Base-by-base conservation (phyloP, 345 rosid genomes). In the Reutealis trisperma region DNA sequence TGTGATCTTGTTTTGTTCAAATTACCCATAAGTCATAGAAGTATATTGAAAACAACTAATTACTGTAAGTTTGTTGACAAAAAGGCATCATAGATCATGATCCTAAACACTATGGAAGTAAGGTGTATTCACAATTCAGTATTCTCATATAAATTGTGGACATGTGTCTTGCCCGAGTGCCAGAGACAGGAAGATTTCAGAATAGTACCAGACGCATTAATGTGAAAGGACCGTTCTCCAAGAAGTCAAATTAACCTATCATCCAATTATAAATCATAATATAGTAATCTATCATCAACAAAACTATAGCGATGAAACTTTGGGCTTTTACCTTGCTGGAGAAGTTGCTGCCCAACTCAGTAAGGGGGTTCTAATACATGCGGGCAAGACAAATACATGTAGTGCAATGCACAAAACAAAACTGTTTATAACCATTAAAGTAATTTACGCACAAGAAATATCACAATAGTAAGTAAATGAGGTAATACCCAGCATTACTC, bases 401-500 rank as follows among this genome's bases (percentile, higher is more conserved):
- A 30, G 15, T 11, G 30, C 27, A 54, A 34, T 11, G 52, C 12
- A n/a, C 18, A 7, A 7, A 3, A 52, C 37, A 22, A 24, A 42
- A 60, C 12, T 18, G 52, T 42, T 41, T 34, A 64, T 12, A 65
- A 66, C 3, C 21, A 34, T 22, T n/a, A 24, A 51, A 51, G 27
- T 3, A 54, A 25, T 52, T 5, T 34, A 37, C 14, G 55, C 9
- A 42, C 59, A 59, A 52, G 41, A 75, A 77, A 8, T 68, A 18
- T 24, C 24, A 73, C 0, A 62, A 66, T 59, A 22, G 13, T 21
- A 63, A 67, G 66, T 58, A 27, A 70, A 68, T 21, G 68, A 6
- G 61, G 75, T 25, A 52, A 52, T 93, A 93, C 99, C 99, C 98
- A 37, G 92, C 87, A 78, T 89, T 81, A 52, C 70, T 70, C 76